Evolutionary conservation across 768 basidiomycete genomes (phyloP), one percentile per base, ranked within the genome.

Genomic region (Serendipita sp.): DNA sequence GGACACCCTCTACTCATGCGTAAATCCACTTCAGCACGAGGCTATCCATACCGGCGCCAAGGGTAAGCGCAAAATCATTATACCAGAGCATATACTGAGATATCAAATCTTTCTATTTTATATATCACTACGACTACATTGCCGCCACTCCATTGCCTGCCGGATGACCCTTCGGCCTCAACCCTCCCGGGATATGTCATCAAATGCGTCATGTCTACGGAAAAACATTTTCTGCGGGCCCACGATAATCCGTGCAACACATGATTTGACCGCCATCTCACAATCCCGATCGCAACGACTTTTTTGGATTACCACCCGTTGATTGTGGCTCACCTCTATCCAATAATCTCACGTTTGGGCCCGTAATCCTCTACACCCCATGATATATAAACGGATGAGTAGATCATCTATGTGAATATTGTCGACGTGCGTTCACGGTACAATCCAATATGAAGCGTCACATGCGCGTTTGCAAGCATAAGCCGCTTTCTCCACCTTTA

Each of bases 31-130:
- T 4, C 48, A 60, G 56, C 56, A 60, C 34, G 56, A 60, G 34
- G 56, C 56, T 34, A 60, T 60, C 35, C 56, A 60, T 60, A 60
- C 56, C 4, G 56, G 56, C 8, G 56, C 56, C 56, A 60, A 60
- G 35, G 56, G 56, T 60, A 8, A 32, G 56, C 48, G 8, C 5
- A 5, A 13, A 5, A 41, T 41, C 41, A 41, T 5, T 41, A 41
- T 41, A 13, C 41, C 41, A 41, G 41, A 41, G 41, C 13, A 41
- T 41, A 13, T 41, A 41, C 41, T 41, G 7, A 41, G 23, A 23
- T 23, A 23, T 23, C 23, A 23, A 23, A 23, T 23, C 23, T 23
- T 23, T 23, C 23, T 23, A 23, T 23, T 23, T 23, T 23, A 23
- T 23, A 23, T 23, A 23, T 23, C 23, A 23, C 23, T 23, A 23